Evolutionary conservation across 2,329 filamentous ascomycete species (phyloP).

Genomic region (Penicillium sp.): DNA sequence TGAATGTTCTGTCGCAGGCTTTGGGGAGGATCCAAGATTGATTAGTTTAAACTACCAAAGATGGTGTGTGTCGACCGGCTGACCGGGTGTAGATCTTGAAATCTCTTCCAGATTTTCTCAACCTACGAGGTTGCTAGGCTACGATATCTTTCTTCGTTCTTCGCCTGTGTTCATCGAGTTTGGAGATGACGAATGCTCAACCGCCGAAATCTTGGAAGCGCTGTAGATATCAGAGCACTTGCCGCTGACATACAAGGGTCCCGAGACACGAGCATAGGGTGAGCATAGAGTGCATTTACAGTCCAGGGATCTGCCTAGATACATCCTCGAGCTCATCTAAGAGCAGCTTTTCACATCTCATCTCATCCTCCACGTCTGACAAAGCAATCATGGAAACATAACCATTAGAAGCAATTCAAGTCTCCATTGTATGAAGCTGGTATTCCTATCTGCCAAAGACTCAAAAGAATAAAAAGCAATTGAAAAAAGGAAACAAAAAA

Average conservation of each 20-base stretch:
- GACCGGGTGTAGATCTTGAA: too few relatives aligned
- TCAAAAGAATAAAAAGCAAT: background rate
- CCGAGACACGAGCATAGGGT: background rate
- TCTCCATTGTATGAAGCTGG: constrained; percentile 4
- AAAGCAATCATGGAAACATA: background rate
- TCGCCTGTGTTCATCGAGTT: background rate
- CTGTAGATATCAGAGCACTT: background rate
- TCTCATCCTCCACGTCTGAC: background rate
- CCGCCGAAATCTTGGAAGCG: background rate
- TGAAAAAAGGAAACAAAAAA: constrained; percentile 2
- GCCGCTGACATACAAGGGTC: background rate
- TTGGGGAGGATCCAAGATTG: background rate
- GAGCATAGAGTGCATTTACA: background rate
- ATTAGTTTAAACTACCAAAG: background rate
- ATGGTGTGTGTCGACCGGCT: too few relatives aligned
- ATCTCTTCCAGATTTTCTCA: background rate
- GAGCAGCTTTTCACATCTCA: background rate
- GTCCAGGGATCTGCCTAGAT: background rate
- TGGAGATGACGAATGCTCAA: background rate
- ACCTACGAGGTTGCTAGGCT: background rate
- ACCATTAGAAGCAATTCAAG: background rate
- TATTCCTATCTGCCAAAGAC: background rate
- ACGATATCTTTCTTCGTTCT: background rate
- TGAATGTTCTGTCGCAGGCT: too few relatives aligned
- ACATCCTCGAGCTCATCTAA: background rate